phyloP scores from a whole-genome alignment of 352 stramenopile species.

The Phytophthora pisi region DNA sequence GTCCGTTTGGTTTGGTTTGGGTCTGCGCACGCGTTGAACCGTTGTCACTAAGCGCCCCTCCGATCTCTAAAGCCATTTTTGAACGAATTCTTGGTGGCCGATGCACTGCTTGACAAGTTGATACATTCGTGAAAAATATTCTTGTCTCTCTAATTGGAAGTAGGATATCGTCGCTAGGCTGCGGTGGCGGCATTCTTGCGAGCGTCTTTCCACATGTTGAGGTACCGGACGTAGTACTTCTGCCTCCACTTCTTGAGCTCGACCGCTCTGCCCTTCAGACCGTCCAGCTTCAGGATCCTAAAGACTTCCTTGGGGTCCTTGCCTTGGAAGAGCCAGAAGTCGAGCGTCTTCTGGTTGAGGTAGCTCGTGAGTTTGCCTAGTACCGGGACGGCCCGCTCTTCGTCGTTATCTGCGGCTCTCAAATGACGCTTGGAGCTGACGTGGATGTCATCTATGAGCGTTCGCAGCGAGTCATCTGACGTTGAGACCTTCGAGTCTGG shows the following conservation, averaged over 20 bases:
- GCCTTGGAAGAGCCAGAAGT: constrained; percentile 3
- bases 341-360: constrained; percentile 15
- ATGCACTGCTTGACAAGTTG: too few species aligned
- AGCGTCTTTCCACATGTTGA: neutral
- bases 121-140: too few species aligned
- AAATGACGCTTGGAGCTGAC: neutral
- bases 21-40: neutral
- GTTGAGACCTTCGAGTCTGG: neutral
- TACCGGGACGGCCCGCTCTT: neutral
- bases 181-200: neutral
- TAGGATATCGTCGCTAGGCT: neutral
- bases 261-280: neutral
- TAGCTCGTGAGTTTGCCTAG: constrained; percentile 11
- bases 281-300: neutral
- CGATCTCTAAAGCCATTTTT: neutral
- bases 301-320: constrained; percentile 7
- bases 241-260: neutral
- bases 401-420: neutral
- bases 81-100: neutral
- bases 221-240: constrained; percentile 5
- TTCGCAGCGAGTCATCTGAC: neutral
- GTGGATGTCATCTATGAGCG: neutral
- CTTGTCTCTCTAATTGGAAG: neutral
- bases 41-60: constrained; percentile 16
- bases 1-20: too few species aligned